A percentile compares a stretch with the other conserved stretches of the same genome.
phyloP scores from a whole-genome alignment of 805 yeast genomes.

The Hanseniaspora occidentalis region DNA sequence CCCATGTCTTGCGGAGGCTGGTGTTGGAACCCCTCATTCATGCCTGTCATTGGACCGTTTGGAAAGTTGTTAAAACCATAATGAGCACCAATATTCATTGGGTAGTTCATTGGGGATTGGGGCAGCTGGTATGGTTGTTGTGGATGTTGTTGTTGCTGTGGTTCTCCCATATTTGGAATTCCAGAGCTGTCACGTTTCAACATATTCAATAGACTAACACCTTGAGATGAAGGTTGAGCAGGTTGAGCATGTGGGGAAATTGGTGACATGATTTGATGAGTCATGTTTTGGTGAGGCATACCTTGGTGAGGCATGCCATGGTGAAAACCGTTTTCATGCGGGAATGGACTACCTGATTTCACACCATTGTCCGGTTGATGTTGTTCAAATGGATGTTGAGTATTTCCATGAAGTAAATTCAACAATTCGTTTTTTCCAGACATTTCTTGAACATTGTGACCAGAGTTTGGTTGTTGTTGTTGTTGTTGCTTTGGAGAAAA shows the following conservation, averaged over 20 bases:
- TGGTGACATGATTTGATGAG: neutral
- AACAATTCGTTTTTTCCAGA: neutral
- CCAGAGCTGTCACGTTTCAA: neutral
- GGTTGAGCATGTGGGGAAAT: neutral
- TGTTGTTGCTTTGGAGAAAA: neutral
- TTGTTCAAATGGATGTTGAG: too few relatives aligned
- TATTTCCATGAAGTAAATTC: neutral
- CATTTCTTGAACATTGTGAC: neutral
- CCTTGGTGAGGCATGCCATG: too few relatives aligned
- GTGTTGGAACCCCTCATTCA: too few relatives aligned
- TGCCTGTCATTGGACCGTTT: too few relatives aligned
- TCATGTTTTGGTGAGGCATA: neutral
- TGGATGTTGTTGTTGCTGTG: neutral
- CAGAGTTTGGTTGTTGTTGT: neutral
- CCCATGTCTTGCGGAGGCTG: too few relatives aligned
- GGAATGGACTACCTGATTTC: too few relatives aligned
- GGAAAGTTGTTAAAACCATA: neutral
- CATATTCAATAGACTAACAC: slow-evolving; percentile 2
- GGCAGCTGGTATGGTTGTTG: neutral
- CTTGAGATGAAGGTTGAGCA: neutral
- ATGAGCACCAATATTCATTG: neutral
- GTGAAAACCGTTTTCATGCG: too few relatives aligned
- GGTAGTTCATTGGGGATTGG: neutral
- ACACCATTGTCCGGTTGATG: too few relatives aligned
- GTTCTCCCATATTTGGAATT: too few relatives aligned